Evolutionary conservation across 2,329 filamentous ascomycete species (phyloP).

Genomic region (Colletotrichum eleusines): DNA sequence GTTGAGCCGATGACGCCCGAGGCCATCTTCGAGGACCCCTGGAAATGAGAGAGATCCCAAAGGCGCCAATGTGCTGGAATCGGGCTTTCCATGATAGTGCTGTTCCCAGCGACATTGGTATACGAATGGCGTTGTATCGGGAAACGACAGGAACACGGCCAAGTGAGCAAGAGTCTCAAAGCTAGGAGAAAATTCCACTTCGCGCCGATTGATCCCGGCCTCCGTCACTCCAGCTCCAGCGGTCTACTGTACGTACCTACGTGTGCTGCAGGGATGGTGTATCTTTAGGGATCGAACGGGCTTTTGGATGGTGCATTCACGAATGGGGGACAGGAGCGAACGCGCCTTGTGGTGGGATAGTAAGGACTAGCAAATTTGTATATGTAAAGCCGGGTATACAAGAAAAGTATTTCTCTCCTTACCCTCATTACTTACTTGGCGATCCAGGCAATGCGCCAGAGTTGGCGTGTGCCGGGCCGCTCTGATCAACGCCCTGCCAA

Average conservation of each 20-base stretch:
- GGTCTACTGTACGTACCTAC: not conserved
- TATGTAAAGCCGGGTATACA: slow-evolving; percentile 41
- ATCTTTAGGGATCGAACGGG: not conserved
- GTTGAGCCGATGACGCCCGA: slow-evolving; percentile 30
- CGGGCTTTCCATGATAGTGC: slow-evolving; percentile 57
- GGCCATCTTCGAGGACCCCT: slow-evolving; percentile 38
- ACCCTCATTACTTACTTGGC: slow-evolving; percentile 22
- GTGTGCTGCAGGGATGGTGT: not conserved
- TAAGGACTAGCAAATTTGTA: slow-evolving; percentile 6
- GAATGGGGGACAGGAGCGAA: not conserved
- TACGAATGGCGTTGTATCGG: slow-evolving; percentile 48
- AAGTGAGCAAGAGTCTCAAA: slow-evolving; percentile 16
- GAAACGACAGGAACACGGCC: not conserved
- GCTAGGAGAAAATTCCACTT: slow-evolving; percentile 36
- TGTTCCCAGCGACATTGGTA: slow-evolving; percentile 62
- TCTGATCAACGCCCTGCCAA: slow-evolving; percentile 67
- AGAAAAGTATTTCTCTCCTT: slow-evolving; percentile 29
- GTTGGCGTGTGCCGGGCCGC: slow-evolving; percentile 59
- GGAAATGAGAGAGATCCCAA: slow-evolving; percentile 43
- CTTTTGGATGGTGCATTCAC: not conserved
- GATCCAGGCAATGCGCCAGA: slow-evolving; percentile 32
- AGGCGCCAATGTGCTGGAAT: slow-evolving; percentile 49
- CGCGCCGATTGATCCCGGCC: slow-evolving; percentile 36
- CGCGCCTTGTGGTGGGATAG: not conserved
- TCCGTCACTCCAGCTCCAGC: slow-evolving; percentile 3